Evolutionary conservation across 225 moss, liverwort and hornwort species (phyloP), one percentile per base, ranked within the genome.

Genomic region (Marchantia paleacea): DNA sequence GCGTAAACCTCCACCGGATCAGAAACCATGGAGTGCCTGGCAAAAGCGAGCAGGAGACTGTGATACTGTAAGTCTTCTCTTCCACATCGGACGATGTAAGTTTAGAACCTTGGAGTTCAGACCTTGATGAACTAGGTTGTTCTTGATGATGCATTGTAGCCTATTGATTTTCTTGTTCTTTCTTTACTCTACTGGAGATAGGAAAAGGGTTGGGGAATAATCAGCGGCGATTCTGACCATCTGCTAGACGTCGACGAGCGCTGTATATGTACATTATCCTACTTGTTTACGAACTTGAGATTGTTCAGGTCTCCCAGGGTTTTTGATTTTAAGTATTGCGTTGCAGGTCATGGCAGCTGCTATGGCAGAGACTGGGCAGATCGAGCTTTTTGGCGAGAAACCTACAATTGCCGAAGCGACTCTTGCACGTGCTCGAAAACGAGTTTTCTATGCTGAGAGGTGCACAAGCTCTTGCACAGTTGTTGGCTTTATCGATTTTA

Each of bases 1-100:
- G 95, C 90, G 83, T 84, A 91, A 95, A 55, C 97, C 97, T 18
- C 22, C 85, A 25, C 85, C 87, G 75, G 93, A 88, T 0, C 80
- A 86, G 68, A 89, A 92, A 88, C 91, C 93, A 10, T 99, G 97
- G 97, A 99, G 97, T 81, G 95, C 95, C 10, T 99, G 97, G 97
- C 97, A 99, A 55, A 93, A 95, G 77, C 91, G 97, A 54, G 84
- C 90, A 28, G 97, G 97, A 19, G 95, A 95, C 77, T 68, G 87
- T 79, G 97, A 99, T 73, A 90, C 89, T 84, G 97, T 95, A 82
- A 89, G 91, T 83, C 20, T 20, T 8, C 15, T 52, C 8, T 13
- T 14, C 26, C 66, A 26, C 3, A 29, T 0, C 30, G 10, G 10
- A 13, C 8, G 26, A 73, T 25, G 8, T 6, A 25, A 12, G 19